phyloP scores from a whole-genome alignment of 345 rosid genomes.

The Syzygium aqueum region DNA sequence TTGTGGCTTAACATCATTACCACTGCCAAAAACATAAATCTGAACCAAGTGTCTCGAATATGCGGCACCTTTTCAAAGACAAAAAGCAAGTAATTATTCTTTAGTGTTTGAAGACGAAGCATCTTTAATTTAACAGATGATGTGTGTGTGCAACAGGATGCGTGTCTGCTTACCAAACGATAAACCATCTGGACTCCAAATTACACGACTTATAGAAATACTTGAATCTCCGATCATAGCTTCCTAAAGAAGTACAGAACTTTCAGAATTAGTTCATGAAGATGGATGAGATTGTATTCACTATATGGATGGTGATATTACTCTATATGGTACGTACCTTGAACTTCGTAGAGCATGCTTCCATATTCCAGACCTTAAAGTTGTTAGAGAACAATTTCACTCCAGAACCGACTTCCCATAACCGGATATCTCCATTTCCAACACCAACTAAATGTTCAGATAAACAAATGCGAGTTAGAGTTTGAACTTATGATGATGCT shows the following conservation, averaged over 20 bases:
- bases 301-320: not conserved
- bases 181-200: constrained; percentile 50
- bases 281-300: not conserved
- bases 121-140: not conserved
- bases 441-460: constrained; percentile 47
- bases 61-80: constrained; percentile 29
- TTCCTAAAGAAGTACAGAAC: constrained; percentile 15
- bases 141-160: not conserved
- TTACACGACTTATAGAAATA: constrained; percentile 29
- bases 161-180: constrained; percentile 26
- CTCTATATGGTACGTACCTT: constrained; percentile 16
- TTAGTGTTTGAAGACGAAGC: not conserved
- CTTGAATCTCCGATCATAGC: constrained; percentile 25
- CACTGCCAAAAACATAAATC: constrained; percentile 14
- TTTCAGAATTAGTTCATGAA: constrained; percentile 3
- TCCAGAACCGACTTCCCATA: constrained; percentile 62
- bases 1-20: constrained; percentile 17
- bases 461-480: not conserved
- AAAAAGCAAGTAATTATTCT: not conserved
- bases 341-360: constrained; percentile 33
- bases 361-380: constrained; percentile 66
- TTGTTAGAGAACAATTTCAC: constrained; percentile 34
- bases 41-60: constrained; percentile 35
- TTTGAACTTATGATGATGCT: not conserved
- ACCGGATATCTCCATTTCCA: constrained; percentile 33